A percentile compares a stretch with the other conserved stretches of the same genome.
Conservation (phyloP, 2,329 filamentous ascomycete species). For the Didymellaceae sp. region DNA sequence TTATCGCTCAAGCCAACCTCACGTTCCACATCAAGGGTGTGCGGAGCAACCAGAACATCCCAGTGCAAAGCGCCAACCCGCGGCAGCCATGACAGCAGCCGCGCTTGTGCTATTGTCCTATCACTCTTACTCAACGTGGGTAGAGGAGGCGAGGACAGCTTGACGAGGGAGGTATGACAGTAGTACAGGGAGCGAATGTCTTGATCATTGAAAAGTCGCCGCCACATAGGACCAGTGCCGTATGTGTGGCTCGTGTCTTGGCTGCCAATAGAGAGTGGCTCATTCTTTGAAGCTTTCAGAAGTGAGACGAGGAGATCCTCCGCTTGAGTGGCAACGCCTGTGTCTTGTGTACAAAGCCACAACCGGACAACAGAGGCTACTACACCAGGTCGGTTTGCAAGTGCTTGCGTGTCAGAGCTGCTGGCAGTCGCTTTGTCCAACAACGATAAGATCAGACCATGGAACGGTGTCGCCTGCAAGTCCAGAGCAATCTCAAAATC, state of each 20-base stretch:
- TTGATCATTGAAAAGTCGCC: conserved; percentile 65
- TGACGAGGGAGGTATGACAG: conserved; percentile 58
- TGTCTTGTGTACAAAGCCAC: conserved; percentile 64
- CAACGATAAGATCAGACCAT: conserved; percentile 62
- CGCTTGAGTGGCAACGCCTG: conserved; percentile 62
- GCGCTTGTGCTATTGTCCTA: conserved; percentile 66
- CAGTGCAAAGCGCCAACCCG: conserved; percentile 62
- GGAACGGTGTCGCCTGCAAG: conserved; percentile 58
- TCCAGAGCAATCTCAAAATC: conserved; percentile 63
- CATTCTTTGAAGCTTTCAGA: conserved; percentile 54
- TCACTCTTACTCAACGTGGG: conserved; percentile 56
- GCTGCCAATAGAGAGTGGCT: conserved; percentile 49
- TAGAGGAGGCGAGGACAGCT: conserved; percentile 40
- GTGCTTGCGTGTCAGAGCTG: conserved; percentile 62
- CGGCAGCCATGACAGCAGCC: conserved; percentile 64
- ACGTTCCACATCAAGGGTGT: conserved; percentile 60
- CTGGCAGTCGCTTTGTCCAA: conserved; percentile 62
- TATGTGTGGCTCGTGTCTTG: conserved; percentile 36
- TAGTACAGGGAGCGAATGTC: conserved; percentile 65
- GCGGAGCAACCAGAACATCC: conserved; percentile 58
- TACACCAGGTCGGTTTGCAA: conserved; percentile 63
- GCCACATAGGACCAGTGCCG: conserved; percentile 60
- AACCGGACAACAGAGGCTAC: conserved; percentile 62
- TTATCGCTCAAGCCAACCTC: conserved; percentile 40
- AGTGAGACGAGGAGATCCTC: conserved; percentile 60